Evolutionary conservation across 768 basidiomycete genomes (phyloP).

Genomic region (Erythrobasidium yunnanense): DNA sequence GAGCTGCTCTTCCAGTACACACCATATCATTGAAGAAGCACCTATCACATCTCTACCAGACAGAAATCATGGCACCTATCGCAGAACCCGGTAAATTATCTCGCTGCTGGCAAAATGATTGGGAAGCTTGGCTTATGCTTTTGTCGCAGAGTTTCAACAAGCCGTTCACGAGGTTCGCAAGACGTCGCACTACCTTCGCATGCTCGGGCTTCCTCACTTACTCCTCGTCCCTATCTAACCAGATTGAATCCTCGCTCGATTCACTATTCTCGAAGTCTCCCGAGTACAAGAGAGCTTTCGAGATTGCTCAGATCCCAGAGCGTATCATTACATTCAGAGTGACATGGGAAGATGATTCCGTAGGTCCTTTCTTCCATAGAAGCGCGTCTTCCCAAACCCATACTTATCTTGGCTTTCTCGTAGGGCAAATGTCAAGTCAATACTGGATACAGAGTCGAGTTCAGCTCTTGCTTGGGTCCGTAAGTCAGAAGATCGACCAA

Average conservation of each 20-base stretch:
- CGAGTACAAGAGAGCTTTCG: slow-evolving; percentile 57
- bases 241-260: slow-evolving; percentile 52
- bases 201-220: not conserved
- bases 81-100: not conserved
- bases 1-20: not conserved
- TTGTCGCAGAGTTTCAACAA: slow-evolving; percentile 23
- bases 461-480: slow-evolving; percentile 66
- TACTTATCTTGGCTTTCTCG: not conserved
- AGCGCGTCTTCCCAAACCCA: too few relatives aligned
- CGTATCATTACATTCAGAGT: slow-evolving; percentile 58
- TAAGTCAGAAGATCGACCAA: slow-evolving; percentile 17
- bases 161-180: slow-evolving; percentile 7
- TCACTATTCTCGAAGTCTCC: slow-evolving; percentile 59
- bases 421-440: slow-evolving; percentile 56
- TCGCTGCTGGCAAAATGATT: not conserved
- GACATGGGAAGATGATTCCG: slow-evolving; percentile 59
- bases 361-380: not conserved
- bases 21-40: too few relatives aligned
- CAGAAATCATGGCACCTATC: too few relatives aligned
- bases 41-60: too few relatives aligned
- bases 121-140: slow-evolving; percentile 4
- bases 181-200: not conserved
- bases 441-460: slow-evolving; percentile 66
- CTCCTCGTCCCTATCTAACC: not conserved
- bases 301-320: slow-evolving; percentile 48